Evolutionary conservation across 2,329 filamentous ascomycete species (phyloP), one percentile per base, ranked within the genome.

Genomic region (Hymenoscyphus linearis): DNA sequence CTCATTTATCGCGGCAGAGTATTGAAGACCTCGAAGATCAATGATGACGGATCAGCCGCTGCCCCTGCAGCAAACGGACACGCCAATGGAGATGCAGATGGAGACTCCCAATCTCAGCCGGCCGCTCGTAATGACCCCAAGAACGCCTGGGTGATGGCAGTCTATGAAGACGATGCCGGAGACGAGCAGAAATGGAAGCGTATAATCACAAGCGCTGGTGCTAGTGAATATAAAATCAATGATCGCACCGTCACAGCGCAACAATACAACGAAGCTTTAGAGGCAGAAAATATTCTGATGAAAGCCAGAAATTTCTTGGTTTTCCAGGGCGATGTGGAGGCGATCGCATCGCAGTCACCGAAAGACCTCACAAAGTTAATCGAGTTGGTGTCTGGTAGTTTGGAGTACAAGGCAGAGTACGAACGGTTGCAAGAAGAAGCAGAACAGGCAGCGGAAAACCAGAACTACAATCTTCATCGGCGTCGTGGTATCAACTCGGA

Each of bases 111-210:
- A 44, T 80, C 81, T 6, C 83, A 88, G 65, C 82, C 85, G 59
- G 82, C 86, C 59, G 87, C 85, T n/a, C 87, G 85, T 37, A 85
- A 86, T 66, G 93, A 99, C 70, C 95, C 95, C 0, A 95, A 93
- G 74, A 95, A 88, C 2, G 96, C 95, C 2, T 99, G 93, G 93
- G 96, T 99, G 14, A 98, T 97, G 92, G 95, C 95, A 34, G 93
- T 99, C 16, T 99, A 98, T 75, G 93, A 97, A 74, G 95, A 99
- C 72, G 95, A 99, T 73, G 92, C 92, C 2, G 93, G 92, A 54
- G 91, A 96, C 71, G 91, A 96, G 75, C 93, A 97, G 73, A 87
- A 88, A 68, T 99, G 95, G 95, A 96, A 96, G 78, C 90, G 95
- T 64, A 88, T 87, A 67, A 99, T 99, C 74, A 98, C 93, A 3